Percentiles rank a stretch among this genome's conserved stretches.
These are phyloP conservation scores for Marasmius oreades DNA, from an alignment of 1,284 basidiomycete species.

Conservation along the genomic window DNA sequence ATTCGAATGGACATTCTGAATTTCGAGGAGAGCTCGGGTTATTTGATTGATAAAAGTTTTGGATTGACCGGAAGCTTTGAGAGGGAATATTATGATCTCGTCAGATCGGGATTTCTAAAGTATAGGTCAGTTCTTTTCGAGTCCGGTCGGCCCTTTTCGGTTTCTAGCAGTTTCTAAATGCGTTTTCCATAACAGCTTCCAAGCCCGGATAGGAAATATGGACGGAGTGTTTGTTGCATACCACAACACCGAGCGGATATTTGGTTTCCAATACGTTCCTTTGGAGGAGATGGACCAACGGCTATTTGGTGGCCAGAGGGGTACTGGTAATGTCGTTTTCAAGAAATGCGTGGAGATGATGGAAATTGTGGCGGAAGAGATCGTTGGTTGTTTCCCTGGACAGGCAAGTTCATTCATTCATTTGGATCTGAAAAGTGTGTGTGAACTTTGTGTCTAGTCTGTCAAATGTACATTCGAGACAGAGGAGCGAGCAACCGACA, in stretches of 20 bases:
- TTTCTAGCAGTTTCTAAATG: neutral
- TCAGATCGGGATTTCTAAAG: slow-evolving; percentile 92
- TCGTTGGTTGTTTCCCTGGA: slow-evolving; percentile 61
- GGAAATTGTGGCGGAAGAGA: slow-evolving; percentile 66
- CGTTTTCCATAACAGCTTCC: slow-evolving; percentile 62
- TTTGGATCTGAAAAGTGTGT: neutral
- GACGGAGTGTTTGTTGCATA: slow-evolving; percentile 95
- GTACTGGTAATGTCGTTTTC: slow-evolving; percentile 75
- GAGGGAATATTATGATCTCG: slow-evolving; percentile 88
- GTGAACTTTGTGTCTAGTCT: slow-evolving; percentile 34
- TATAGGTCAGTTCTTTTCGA: slow-evolving; percentile 60
- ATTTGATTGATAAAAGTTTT: slow-evolving; percentile 60
- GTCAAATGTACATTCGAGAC: slow-evolving; percentile 62
- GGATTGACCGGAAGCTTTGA: slow-evolving; percentile 80
- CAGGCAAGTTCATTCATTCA: slow-evolving; percentile 41
- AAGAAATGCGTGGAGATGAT: slow-evolving; percentile 71
- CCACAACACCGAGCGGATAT: slow-evolving; percentile 87
- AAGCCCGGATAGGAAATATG: slow-evolving; percentile 96
- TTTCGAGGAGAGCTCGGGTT: slow-evolving; percentile 79
- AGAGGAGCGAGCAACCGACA: slow-evolving; percentile 30
- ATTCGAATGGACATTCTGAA: slow-evolving; percentile 88
- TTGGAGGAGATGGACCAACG: slow-evolving; percentile 85
- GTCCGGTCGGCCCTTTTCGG: no score
- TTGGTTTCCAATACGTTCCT: slow-evolving; percentile 94
- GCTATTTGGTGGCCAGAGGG: slow-evolving; percentile 61